phyloP scores from a whole-genome alignment of 257 asterid genomes.

The Solanum corneliomulleri region DNA sequence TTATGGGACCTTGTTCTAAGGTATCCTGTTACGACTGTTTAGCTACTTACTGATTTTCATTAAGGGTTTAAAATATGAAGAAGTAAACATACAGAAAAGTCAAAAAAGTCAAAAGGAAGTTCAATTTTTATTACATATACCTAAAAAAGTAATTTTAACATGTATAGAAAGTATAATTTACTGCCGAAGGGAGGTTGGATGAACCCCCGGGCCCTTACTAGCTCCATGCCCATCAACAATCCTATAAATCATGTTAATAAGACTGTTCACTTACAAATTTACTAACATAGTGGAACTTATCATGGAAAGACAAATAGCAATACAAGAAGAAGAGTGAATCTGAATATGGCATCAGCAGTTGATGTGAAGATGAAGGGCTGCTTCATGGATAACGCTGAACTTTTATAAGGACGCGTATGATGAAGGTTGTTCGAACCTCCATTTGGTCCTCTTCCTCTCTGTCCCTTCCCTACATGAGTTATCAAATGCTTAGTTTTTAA shows the following conservation, averaged over 20 bases:
- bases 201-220: background rate
- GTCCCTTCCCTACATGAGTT: conserved; percentile 9
- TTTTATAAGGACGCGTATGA: background rate
- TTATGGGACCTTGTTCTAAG: too few species aligned
- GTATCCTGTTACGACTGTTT: too few species aligned
- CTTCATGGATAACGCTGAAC: background rate
- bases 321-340: conserved; percentile 5
- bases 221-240: background rate
- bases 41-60: too few species aligned
- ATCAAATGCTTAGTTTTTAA: background rate
- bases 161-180: background rate
- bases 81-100: too few species aligned
- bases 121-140: too few species aligned
- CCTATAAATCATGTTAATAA: background rate
- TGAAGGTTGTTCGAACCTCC: conserved; percentile 38
- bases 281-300: background rate
- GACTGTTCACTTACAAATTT: background rate
- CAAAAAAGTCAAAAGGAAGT: too few species aligned
- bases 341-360: conserved; percentile 2
- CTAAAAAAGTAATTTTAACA: too few species aligned
- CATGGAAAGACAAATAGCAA: conserved; percentile 2
- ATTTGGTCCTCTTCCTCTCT: conserved; percentile 18
- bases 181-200: background rate
- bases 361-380: background rate
- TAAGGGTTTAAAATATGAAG: too few species aligned